These are phyloP conservation scores for Pichia sp. DNA, from an alignment of 1,139 yeast genomes.

Conservation along the genomic window DNA sequence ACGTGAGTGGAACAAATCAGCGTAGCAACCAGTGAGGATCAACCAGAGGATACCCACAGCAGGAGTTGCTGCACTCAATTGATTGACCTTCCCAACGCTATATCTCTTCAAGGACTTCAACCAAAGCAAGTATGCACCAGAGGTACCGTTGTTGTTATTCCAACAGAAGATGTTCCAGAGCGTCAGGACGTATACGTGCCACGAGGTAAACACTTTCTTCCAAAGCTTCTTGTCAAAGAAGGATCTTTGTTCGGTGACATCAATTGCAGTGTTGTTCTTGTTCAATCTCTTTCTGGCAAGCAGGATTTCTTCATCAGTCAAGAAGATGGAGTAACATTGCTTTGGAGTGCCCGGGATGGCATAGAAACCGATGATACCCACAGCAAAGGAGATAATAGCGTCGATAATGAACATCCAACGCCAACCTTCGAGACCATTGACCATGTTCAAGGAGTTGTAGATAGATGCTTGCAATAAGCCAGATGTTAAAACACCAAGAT, in stretches of 20 bases:
- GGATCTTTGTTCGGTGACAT: constrained; percentile 23
- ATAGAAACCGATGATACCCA: constrained; percentile 21
- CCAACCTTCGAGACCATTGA: constrained; percentile 62
- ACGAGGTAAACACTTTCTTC: constrained; percentile 46
- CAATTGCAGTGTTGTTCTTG: constrained; percentile 37
- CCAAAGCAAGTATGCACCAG: constrained; percentile 57
- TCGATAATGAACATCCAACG: constrained; percentile 76
- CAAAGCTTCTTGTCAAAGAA: constrained; percentile 40
- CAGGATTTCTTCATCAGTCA: constrained; percentile 57
- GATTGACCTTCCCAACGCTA: constrained; percentile 38
- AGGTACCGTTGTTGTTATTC: constrained; percentile 40
- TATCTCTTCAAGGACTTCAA: constrained; percentile 43
- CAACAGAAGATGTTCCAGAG: constrained; percentile 42
- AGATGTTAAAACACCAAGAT: constrained; percentile 43
- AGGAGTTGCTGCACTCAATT: constrained; percentile 45
- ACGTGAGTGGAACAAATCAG: constrained; percentile 46
- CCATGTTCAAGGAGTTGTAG: constrained; percentile 41
- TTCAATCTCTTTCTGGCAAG: constrained; percentile 55
- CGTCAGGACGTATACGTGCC: constrained; percentile 49
- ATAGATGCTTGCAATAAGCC: constrained; percentile 40
- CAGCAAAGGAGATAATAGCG: constrained; percentile 51
- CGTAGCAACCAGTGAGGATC: constrained; percentile 40
- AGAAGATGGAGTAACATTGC: constrained; percentile 22
- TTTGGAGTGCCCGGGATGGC: constrained; percentile 11
- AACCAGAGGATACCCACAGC: constrained; percentile 50